phyloP scores from a whole-genome alignment of 2,329 filamentous ascomycete species.

The Endoconidiophora polonica region DNA sequence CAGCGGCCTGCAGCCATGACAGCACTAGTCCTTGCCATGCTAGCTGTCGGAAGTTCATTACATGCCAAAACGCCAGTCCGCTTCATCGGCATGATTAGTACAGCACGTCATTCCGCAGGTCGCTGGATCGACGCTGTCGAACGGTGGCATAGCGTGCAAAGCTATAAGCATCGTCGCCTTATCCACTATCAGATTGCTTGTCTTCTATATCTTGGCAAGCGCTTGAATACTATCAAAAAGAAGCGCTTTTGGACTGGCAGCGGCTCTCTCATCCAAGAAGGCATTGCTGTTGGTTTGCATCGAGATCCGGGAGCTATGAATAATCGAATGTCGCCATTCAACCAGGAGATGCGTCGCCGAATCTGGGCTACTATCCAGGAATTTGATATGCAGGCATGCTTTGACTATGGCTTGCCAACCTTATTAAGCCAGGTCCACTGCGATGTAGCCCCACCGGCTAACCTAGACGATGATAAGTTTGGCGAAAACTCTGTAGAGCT shows the following conservation, averaged over 20 bases:
- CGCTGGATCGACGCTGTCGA: conserved; percentile 41
- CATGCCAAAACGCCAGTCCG: conserved; percentile 34
- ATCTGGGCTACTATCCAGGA: conserved; percentile 46
- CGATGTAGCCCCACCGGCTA: conserved; percentile 37
- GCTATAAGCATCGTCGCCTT: conserved; percentile 42
- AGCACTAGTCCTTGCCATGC: conserved; percentile 40
- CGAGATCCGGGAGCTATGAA: conserved; percentile 40
- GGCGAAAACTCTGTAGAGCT: conserved; percentile 34
- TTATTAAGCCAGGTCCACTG: conserved; percentile 39
- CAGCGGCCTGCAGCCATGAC: conserved; percentile 37
- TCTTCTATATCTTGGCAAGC: conserved; percentile 42
- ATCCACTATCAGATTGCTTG: conserved; percentile 45
- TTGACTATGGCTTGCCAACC: conserved; percentile 42
- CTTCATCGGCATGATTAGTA: conserved; percentile 40
- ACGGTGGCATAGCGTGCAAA: conserved; percentile 36
- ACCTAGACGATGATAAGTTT: conserved; percentile 41
- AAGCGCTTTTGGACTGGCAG: conserved; percentile 45
- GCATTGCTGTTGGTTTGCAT: conserved; percentile 41
- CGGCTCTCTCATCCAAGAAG: conserved; percentile 39
- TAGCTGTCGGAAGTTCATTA: conserved; percentile 41
- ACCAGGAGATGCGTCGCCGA: conserved; percentile 44
- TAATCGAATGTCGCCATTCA: conserved; percentile 38
- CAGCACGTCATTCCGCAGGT: conserved; percentile 35
- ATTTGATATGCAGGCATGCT: conserved; percentile 45
- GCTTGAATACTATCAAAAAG: conserved; percentile 47